These are phyloP conservation scores for Wallacemonas sp. DNA, from an alignment of 208 protist species.

Conservation along the genomic window DNA sequence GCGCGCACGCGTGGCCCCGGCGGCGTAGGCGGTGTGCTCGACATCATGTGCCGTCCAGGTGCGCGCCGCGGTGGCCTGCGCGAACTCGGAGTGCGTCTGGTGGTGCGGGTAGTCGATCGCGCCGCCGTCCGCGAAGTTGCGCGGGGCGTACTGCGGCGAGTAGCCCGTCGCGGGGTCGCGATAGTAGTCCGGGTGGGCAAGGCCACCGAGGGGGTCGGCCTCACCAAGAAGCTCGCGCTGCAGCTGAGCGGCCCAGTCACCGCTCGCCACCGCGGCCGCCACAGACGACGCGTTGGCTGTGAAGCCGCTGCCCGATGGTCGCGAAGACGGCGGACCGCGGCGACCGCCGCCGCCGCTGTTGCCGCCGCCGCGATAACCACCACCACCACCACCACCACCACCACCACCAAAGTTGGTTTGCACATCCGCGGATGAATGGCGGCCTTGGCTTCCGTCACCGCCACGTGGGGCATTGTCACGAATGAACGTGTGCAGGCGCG, in stretches of 20 bases:
- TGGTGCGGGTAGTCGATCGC: constrained; percentile 68
- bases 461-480: constrained; percentile 26
- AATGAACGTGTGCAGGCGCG: constrained; percentile 54
- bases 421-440: not conserved
- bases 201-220: constrained; percentile 71
- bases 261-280: constrained; percentile 3
- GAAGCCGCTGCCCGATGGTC: not conserved
- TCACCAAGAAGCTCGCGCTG: constrained; percentile 78
- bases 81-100: constrained; percentile 35
- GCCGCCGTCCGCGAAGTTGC: constrained; percentile 77
- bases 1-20: constrained; percentile 35
- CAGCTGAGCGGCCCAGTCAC: constrained; percentile 70
- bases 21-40: constrained; percentile 19
- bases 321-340: not conserved
- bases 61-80: constrained; percentile 46
- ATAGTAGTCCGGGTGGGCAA: constrained; percentile 88
- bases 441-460: not conserved
- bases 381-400: not conserved
- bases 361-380: not conserved
- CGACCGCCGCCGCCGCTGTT: constrained; percentile 1
- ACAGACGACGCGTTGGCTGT: not conserved
- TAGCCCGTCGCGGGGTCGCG: constrained; percentile 77
- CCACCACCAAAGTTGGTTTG: not conserved
- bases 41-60: constrained; percentile 69
- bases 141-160: constrained; percentile 80